Evolutionary conservation across 768 basidiomycete genomes (phyloP).

Genomic region (Tephrocybe rancida): DNA sequence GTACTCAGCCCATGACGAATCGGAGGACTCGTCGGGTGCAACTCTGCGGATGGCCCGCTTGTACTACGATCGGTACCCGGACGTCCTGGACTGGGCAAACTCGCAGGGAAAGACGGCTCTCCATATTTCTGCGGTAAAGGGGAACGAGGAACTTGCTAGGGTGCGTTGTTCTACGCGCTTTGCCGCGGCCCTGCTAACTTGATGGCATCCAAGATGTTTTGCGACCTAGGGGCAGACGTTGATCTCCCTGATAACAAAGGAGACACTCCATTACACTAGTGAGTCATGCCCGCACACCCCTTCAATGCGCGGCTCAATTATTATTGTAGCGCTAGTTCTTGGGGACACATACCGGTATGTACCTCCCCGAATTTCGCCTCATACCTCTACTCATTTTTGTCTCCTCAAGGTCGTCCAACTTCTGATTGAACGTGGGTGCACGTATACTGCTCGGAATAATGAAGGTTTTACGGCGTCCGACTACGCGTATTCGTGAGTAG

Average conservation of each 20-base stretch:
- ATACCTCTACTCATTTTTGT: slow-evolving; percentile 9
- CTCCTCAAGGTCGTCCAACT: slow-evolving; percentile 70
- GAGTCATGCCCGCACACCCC: slow-evolving; percentile 31
- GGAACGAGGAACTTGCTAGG: slow-evolving; percentile 87
- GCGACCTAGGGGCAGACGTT: slow-evolving; percentile 87
- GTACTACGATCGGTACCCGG: slow-evolving; percentile 85
- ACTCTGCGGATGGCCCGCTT: slow-evolving; percentile 84
- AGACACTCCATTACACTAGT: slow-evolving; percentile 94
- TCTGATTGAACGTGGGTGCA: slow-evolving; percentile 88
- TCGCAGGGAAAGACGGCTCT: slow-evolving; percentile 87
- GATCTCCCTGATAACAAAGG: slow-evolving; percentile 91
- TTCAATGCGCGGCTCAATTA: slow-evolving; percentile 9
- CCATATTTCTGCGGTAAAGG: slow-evolving; percentile 85
- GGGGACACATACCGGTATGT: slow-evolving; percentile 81
- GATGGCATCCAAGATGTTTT: slow-evolving; percentile 69
- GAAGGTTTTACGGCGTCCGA: slow-evolving; percentile 91
- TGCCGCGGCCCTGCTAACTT: background rate
- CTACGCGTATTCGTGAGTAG: slow-evolving; percentile 85
- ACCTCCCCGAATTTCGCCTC: slow-evolving; percentile 3
- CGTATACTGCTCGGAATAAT: slow-evolving; percentile 82
- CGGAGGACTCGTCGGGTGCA: slow-evolving; percentile 68
- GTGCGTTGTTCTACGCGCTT: slow-evolving; percentile 41
- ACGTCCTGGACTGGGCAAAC: slow-evolving; percentile 93
- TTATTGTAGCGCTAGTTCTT: slow-evolving; percentile 73
- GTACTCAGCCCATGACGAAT: slow-evolving; percentile 43